These are phyloP conservation scores for Croton laevigatus DNA, from an alignment of 441 rosid genomes.

Conservation along the genomic window DNA sequence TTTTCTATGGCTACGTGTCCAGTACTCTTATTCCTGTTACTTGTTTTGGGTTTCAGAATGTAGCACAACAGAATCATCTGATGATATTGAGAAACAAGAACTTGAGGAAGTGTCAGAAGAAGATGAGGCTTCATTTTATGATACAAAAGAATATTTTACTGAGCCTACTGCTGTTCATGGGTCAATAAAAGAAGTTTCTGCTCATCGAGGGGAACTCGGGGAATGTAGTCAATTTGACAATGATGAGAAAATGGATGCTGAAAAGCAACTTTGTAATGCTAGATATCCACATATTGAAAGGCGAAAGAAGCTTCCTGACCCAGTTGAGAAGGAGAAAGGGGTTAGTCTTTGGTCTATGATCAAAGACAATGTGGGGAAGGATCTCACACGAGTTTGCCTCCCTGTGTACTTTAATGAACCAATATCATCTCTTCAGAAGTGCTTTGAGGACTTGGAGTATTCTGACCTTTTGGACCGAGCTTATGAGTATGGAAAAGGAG, in stretches of 20 bases:
- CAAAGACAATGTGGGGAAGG: conserved; percentile 93
- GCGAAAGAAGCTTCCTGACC: conserved; percentile 82
- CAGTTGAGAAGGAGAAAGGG: conserved; percentile 91
- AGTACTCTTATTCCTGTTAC: conserved; percentile 18
- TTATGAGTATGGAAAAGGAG: conserved; percentile 70
- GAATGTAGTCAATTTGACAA: conserved; percentile 24
- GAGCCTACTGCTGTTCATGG: conserved; percentile 41
- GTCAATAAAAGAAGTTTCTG: conserved; percentile 27
- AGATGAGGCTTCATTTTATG: conserved; percentile 66
- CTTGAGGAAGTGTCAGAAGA: conserved; percentile 72
- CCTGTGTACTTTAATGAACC: conserved; percentile 98
- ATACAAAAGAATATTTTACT: conserved; percentile 63
- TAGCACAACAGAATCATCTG: conserved; percentile 94
- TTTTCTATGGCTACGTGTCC: conserved; percentile 1
- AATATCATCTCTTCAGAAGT: conserved; percentile 91
- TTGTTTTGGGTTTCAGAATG: conserved; percentile 59
- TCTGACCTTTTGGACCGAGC: conserved; percentile 80
- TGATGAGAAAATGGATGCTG: conserved; percentile 40
- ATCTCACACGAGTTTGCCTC: conserved; percentile 91
- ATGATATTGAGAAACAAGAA: conserved; percentile 84
- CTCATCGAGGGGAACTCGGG: conserved; percentile 24
- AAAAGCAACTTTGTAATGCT: conserved; percentile 32
- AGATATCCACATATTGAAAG: conserved; percentile 50
- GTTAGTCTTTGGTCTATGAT: conserved; percentile 98
- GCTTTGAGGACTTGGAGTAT: conserved; percentile 88